phyloP scores from a whole-genome alignment of 1,139 yeast genomes.

The Suhomyces chickasaworum region DNA sequence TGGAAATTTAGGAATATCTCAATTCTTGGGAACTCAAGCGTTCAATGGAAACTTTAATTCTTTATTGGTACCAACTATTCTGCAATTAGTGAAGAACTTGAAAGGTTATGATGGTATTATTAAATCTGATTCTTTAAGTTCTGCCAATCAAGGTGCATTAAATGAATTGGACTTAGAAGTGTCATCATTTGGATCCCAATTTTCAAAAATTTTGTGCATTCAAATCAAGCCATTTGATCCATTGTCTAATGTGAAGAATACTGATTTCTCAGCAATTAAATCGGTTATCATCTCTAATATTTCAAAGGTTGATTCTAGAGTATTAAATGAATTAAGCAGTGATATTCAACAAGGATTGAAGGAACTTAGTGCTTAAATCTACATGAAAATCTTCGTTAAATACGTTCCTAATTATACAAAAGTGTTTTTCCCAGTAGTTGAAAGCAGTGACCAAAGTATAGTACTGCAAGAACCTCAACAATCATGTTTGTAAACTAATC shows the following conservation, averaged over 20 bases:
- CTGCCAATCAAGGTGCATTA: slow-evolving; percentile 27
- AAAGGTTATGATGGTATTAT: slow-evolving; percentile 41
- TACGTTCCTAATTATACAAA: slow-evolving; percentile 13
- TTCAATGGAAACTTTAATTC: slow-evolving; percentile 40
- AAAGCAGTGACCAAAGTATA: not conserved
- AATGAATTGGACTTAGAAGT: slow-evolving; percentile 54
- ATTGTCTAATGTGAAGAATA: slow-evolving; percentile 44
- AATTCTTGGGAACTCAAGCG: slow-evolving; percentile 35
- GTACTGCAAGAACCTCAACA: not conserved
- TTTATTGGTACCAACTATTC: slow-evolving; percentile 52
- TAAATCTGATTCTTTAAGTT: slow-evolving; percentile 33
- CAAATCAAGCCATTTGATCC: slow-evolving; percentile 70
- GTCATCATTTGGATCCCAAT: slow-evolving; percentile 82
- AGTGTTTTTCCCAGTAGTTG: slow-evolving; percentile 4
- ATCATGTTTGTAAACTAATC: not conserved
- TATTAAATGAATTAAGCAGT: slow-evolving; percentile 28
- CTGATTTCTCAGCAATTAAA: slow-evolving; percentile 37
- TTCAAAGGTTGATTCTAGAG: slow-evolving; percentile 35
- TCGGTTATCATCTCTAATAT: slow-evolving; percentile 31
- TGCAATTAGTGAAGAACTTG: slow-evolving; percentile 52
- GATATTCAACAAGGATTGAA: slow-evolving; percentile 7
- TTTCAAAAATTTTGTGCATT: slow-evolving; percentile 70
- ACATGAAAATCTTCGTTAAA: slow-evolving; percentile 1
- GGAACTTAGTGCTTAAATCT: slow-evolving; percentile 3
- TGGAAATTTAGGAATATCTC: slow-evolving; percentile 71